These are phyloP conservation scores for Trypanosoma avium DNA, from an alignment of 208 protist genomes.

Conservation along the genomic window DNA sequence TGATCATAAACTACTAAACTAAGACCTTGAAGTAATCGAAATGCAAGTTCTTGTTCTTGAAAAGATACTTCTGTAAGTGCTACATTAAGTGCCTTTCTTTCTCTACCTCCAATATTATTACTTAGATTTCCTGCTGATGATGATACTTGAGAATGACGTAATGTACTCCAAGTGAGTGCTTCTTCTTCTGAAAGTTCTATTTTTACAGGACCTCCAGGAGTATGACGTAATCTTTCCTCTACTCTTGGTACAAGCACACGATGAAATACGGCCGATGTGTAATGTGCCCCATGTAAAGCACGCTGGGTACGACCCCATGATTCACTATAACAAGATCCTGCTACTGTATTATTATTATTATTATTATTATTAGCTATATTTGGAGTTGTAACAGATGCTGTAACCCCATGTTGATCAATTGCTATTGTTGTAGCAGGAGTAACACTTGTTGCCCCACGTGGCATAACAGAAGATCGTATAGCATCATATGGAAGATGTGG, in stretches of 20 bases:
- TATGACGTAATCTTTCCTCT: constrained; percentile 54
- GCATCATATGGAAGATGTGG: constrained; percentile 57
- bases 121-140: neutral
- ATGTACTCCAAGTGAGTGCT: constrained; percentile 34
- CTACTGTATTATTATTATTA: neutral
- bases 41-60: constrained; percentile 79
- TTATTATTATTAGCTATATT: neutral
- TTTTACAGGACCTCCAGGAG: constrained; percentile 43
- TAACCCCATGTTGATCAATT: neutral
- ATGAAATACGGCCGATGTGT: constrained; percentile 64
- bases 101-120: neutral
- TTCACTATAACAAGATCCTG: constrained; percentile 12
- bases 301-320: constrained; percentile 65
- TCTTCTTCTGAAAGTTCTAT: constrained; percentile 34
- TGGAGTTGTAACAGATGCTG: neutral
- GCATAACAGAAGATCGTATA: constrained; percentile 55
- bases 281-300: constrained; percentile 54
- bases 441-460: neutral
- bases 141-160: constrained; percentile 22
- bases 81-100: constrained; percentile 30
- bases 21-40: constrained; percentile 81
- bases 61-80: constrained; percentile 67
- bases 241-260: constrained; percentile 51
- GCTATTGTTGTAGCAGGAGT: neutral
- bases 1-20: constrained; percentile 74